Evolutionary conservation across 208 protist genomes (phyloP).

Genomic region (Leishmania tarentolae): DNA sequence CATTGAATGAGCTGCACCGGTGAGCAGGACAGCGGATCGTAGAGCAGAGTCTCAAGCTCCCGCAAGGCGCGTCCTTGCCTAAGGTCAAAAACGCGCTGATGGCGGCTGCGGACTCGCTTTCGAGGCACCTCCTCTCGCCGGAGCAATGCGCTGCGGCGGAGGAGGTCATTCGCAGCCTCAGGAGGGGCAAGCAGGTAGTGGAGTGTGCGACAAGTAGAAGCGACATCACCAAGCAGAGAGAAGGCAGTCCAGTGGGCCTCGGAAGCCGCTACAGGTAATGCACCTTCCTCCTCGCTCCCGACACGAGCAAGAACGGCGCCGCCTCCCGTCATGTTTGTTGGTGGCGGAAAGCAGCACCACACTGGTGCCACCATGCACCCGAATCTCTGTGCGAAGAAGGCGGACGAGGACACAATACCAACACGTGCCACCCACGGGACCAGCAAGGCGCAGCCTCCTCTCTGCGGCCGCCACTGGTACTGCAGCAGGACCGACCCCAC

Average conservation of each 20-base stretch:
- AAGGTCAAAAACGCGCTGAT: constrained; percentile 29
- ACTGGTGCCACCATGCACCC: constrained; percentile 56
- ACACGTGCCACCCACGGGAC: constrained; percentile 26
- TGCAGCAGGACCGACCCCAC: constrained; percentile 34
- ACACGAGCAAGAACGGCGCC: not conserved
- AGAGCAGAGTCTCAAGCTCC: constrained; percentile 16
- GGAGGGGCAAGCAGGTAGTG: constrained; percentile 26
- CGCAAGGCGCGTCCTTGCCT: constrained; percentile 13
- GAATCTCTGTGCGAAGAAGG: constrained; percentile 75
- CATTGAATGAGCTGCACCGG: constrained; percentile 25
- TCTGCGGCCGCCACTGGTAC: constrained; percentile 1
- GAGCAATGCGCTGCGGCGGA: constrained; percentile 18
- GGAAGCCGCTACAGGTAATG: too few relatives aligned
- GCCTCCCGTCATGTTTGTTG: not conserved
- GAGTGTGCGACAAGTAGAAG: not conserved
- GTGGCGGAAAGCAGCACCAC: constrained; percentile 47
- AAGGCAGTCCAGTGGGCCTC: constrained; percentile 1
- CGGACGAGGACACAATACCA: constrained; percentile 49
- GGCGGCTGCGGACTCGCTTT: constrained; percentile 21
- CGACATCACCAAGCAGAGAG: not conserved
- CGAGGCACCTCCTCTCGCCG: constrained; percentile 9
- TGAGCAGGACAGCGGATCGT: constrained; percentile 21
- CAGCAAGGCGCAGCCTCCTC: not conserved
- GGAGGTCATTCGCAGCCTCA: constrained; percentile 13
- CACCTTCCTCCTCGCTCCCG: not conserved